Evolutionary conservation across 331 rosid species (phyloP), one percentile per base, ranked within the genome.

Genomic region (Cydonia oblonga): DNA sequence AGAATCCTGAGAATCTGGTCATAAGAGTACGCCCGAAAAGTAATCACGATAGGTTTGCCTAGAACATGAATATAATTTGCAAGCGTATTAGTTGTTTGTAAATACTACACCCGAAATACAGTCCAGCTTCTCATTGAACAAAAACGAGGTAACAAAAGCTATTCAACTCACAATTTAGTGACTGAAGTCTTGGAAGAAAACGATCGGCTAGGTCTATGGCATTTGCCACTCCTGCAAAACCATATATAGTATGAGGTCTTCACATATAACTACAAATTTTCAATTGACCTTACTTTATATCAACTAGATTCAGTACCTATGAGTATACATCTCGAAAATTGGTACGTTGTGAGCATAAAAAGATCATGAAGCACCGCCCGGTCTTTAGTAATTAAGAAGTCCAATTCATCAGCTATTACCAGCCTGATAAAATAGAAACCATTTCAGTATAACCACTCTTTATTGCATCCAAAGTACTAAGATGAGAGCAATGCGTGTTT

Each of bases 171-270:
- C 99, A 95, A 82, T 88, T 95, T 76, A 89, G 78, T 64, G 99
- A 81, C 80, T 87, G 86, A 57, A 95, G 96, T 76, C 87, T 86
- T 18, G 99, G 99, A 77, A 95, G 93, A 76, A 91, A 95, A 52
- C 97, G 97, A 78, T 88, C 99, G 25, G 99, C 96, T 32, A 95
- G 86, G 73, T 95, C 97, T 25, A 95, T 95, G 62, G 99, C 96
- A 87, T 95, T 95, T 11, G 98, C 96, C 60, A 95, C 85, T 68
- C 98, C 98, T 95, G 85, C 52, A 78, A 69, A 57, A 65, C 7
- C 16, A 71, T 62, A 18, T 52, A 59, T 19, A 71, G 51, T 9
- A 62, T 46, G n/a, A 74, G 59, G 35, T 5, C 46, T 64, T 23
- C 56, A 42, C 19, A 26, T 12, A 42, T 4, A 25, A 16, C 15